Evolutionary conservation across 805 yeast species (phyloP).

Genomic region (Candida dendrica): DNA sequence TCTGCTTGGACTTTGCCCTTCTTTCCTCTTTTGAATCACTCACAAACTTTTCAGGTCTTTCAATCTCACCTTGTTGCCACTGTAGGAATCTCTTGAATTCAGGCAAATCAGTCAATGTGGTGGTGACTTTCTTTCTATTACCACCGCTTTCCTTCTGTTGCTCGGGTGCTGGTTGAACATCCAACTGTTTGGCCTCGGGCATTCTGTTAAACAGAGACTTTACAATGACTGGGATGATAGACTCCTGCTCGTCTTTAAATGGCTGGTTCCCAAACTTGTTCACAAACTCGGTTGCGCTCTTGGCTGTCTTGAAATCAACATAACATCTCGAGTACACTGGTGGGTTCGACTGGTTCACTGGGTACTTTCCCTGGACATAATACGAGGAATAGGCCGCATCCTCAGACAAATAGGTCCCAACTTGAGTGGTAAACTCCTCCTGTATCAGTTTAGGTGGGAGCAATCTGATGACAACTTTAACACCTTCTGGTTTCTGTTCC

Average conservation of each 20-base stretch:
- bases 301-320: conserved; percentile 25
- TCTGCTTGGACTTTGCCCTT: conserved; percentile 2
- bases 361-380: conserved; percentile 34
- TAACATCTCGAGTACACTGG: conserved; percentile 37
- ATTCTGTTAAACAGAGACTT: conserved; percentile 27
- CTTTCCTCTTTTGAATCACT: conserved; percentile 1
- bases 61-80: conserved; percentile 1
- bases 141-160: not conserved
- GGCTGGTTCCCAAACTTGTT: conserved; percentile 12
- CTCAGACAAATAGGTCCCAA: conserved; percentile 10
- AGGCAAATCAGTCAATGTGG: conserved; percentile 12
- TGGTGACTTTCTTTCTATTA: not conserved
- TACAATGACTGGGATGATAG: conserved; percentile 28
- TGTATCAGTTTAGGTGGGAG: conserved; percentile 35
- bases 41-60: not conserved
- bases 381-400: conserved; percentile 18
- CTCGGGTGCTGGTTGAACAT: too few relatives aligned
- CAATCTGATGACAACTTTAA: conserved; percentile 29
- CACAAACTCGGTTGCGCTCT: conserved; percentile 22
- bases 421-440: conserved; percentile 21
- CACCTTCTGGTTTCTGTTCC: conserved; percentile 4
- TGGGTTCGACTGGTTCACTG: conserved; percentile 29
- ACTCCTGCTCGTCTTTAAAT: conserved; percentile 19
- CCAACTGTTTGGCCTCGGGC: conserved; percentile 9
- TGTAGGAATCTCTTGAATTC: conserved; percentile 16